A percentile compares a stretch with the other conserved stretches of the same genome.
Evolutionary conservation across 140 eudicot species (phyloP).

Genomic region (Stevia rebaudiana): DNA sequence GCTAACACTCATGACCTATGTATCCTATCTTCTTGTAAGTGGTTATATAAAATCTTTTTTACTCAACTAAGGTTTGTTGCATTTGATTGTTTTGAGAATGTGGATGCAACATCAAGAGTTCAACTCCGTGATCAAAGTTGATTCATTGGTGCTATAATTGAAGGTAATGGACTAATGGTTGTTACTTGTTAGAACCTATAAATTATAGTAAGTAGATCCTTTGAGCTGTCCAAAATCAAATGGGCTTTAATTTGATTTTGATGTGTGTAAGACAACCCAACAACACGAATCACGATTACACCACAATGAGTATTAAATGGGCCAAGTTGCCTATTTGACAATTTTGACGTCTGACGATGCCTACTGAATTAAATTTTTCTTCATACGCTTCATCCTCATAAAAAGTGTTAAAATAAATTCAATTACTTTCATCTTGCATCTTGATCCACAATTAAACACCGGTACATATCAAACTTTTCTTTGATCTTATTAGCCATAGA

Average conservation of each 20-base stretch:
- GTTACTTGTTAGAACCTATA: neutral
- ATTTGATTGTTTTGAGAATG: neutral
- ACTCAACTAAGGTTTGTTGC: constrained; percentile 6
- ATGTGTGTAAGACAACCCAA: neutral
- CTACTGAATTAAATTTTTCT: too few relatives aligned
- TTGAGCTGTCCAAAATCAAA: neutral
- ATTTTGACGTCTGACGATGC: neutral
- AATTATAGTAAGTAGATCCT: neutral
- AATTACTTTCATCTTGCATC: too few relatives aligned
- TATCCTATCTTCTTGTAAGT: constrained; percentile 12
- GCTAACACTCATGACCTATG: constrained; percentile 14
- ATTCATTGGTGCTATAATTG: neutral
- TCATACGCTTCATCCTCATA: too few relatives aligned
- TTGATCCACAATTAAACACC: too few relatives aligned
- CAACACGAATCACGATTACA: too few relatives aligned
- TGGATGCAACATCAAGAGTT: neutral
- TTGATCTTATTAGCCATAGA: too few relatives aligned
- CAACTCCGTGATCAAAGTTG: neutral
- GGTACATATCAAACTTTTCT: too few relatives aligned
- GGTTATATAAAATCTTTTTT: neutral
- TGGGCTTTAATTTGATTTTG: neutral
- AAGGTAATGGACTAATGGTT: neutral
- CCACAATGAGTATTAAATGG: neutral
- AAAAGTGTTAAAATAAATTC: too few relatives aligned
- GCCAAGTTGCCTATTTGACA: neutral